A percentile compares a stretch with the other conserved stretches of the same genome.
These are phyloP conservation scores for Farysia itapuensis DNA, from an alignment of 1,284 basidiomycete species.

Conservation along the genomic window DNA sequence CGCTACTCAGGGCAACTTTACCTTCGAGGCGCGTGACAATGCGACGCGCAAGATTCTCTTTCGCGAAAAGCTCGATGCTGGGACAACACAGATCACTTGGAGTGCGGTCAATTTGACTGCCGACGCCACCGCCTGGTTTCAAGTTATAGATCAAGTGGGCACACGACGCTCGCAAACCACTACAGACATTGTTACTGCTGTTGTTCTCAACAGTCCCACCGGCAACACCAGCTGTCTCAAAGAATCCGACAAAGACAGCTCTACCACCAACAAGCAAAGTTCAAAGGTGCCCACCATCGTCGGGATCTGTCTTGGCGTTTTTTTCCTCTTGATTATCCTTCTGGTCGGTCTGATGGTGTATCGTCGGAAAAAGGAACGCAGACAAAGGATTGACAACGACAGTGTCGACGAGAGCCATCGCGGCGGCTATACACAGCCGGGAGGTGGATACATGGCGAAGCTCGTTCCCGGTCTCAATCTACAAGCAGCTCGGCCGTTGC, in stretches of 20 bases:
- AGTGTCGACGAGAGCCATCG: constrained; percentile 10
- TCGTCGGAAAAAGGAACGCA: constrained; percentile 13
- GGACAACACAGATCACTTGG: constrained; percentile 10
- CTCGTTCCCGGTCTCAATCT: constrained; percentile 26
- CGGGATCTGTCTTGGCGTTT: constrained; percentile 11
- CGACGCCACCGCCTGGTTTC: constrained; percentile 11
- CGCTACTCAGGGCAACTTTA: constrained; percentile 19
- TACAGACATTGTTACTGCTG: not conserved
- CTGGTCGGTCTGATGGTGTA: constrained; percentile 17
- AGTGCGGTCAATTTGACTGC: constrained; percentile 10
- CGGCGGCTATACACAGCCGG: not conserved
- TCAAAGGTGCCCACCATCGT: constrained; percentile 20
- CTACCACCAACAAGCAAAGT: constrained; percentile 2
- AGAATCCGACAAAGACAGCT: not conserved
- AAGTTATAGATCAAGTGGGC: constrained; percentile 10
- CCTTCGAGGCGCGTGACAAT: constrained; percentile 16
- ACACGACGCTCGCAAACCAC: constrained; percentile 4
- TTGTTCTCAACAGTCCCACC: constrained; percentile 4
- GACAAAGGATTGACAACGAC: constrained; percentile 10
- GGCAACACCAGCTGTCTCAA: constrained; percentile 14
- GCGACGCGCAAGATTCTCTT: constrained; percentile 16
- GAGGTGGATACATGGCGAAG: constrained; percentile 21
- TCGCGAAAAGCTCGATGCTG: constrained; percentile 3
- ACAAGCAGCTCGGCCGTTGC: constrained; percentile 12
- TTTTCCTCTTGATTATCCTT: constrained; percentile 10